Percentiles rank a stretch among this genome's conserved stretches.
These are phyloP conservation scores for Saccharomycopsis selenospora DNA, from an alignment of 805 yeast species.

Conservation along the genomic window DNA sequence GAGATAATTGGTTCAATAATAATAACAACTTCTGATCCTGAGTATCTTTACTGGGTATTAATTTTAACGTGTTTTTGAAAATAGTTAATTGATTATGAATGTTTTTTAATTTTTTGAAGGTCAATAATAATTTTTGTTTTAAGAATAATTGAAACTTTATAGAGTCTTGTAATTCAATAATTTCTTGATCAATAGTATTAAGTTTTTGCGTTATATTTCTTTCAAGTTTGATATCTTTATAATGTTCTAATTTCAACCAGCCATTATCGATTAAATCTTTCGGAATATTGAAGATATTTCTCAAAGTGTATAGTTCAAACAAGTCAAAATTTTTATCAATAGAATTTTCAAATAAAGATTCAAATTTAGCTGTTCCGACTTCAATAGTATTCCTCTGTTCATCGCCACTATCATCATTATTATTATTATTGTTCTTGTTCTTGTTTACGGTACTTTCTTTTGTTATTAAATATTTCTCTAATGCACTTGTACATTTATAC, in stretches of 20 bases:
- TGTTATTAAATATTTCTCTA: slow-evolving; percentile 54
- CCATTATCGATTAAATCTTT: slow-evolving; percentile 56
- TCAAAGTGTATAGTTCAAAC: slow-evolving; percentile 70
- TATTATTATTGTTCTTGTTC: slow-evolving; percentile 23
- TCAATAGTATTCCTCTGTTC: slow-evolving; percentile 47
- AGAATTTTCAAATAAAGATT: slow-evolving; percentile 62
- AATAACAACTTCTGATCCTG: background rate
- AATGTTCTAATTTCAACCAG: slow-evolving; percentile 61
- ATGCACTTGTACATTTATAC: slow-evolving; percentile 73
- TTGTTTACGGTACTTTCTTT: slow-evolving; percentile 20
- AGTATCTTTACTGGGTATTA: background rate
- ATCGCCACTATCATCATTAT: slow-evolving; percentile 27
- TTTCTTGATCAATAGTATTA: slow-evolving; percentile 28
- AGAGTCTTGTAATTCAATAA: slow-evolving; percentile 31
- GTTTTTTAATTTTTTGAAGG: slow-evolving; percentile 33
- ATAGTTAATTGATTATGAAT: slow-evolving; percentile 29
- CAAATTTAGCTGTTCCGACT: slow-evolving; percentile 75
- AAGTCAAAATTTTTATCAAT: slow-evolving; percentile 81
- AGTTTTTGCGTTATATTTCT: slow-evolving; percentile 21
- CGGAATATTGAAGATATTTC: slow-evolving; percentile 73
- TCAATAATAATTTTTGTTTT: slow-evolving; percentile 35
- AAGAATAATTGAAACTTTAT: slow-evolving; percentile 39
- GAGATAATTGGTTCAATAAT: slow-evolving; percentile 29
- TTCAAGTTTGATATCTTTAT: slow-evolving; percentile 40
- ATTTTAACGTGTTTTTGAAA: slow-evolving; percentile 17